These are phyloP conservation scores for Chalciporus sphaerocephalus DNA, from an alignment of 768 basidiomycete species.

Conservation along the genomic window DNA sequence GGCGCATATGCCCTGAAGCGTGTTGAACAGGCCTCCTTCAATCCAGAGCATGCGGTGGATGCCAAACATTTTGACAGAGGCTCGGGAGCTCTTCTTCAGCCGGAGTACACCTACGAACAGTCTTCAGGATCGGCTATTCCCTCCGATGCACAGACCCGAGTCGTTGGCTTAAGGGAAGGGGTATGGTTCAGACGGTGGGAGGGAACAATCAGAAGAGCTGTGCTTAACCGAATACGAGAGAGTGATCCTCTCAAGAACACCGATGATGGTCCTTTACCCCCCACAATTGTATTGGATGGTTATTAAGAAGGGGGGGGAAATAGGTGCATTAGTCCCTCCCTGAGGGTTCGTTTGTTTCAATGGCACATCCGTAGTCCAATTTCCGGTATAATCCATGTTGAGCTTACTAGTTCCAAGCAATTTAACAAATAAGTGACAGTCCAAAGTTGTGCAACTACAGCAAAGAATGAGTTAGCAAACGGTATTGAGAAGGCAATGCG, in stretches of 20 bases:
- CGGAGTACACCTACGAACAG: background rate
- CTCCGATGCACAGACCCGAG: slow-evolving; percentile 33
- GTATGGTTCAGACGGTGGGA: slow-evolving; percentile 83
- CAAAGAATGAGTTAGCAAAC: background rate
- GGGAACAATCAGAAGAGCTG: slow-evolving; percentile 56
- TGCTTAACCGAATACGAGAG: slow-evolving; percentile 39
- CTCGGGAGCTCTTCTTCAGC: slow-evolving; percentile 1
- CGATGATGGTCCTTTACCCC: slow-evolving; percentile 12
- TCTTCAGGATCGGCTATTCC: slow-evolving; percentile 21
- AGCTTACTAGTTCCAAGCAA: slow-evolving; percentile 13
- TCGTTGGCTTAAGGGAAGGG: slow-evolving; percentile 63
- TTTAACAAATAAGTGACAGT: slow-evolving; percentile 22
- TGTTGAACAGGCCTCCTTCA: slow-evolving; percentile 15
- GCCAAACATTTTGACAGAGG: slow-evolving; percentile 1
- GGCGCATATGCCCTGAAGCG: slow-evolving; percentile 71
- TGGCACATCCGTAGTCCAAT: background rate
- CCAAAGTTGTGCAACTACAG: background rate
- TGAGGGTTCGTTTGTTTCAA: background rate
- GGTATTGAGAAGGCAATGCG: background rate
- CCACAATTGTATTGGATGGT: slow-evolving; percentile 25
- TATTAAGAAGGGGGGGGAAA: too few species aligned
- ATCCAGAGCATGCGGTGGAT: slow-evolving; percentile 4
- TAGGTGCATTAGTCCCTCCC: too few species aligned
- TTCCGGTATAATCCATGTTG: slow-evolving; percentile 4
- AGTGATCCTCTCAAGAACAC: slow-evolving; percentile 33